phyloP scores from a whole-genome alignment of 495 filamentous ascomycete genomes.

The Niebla homalea region DNA sequence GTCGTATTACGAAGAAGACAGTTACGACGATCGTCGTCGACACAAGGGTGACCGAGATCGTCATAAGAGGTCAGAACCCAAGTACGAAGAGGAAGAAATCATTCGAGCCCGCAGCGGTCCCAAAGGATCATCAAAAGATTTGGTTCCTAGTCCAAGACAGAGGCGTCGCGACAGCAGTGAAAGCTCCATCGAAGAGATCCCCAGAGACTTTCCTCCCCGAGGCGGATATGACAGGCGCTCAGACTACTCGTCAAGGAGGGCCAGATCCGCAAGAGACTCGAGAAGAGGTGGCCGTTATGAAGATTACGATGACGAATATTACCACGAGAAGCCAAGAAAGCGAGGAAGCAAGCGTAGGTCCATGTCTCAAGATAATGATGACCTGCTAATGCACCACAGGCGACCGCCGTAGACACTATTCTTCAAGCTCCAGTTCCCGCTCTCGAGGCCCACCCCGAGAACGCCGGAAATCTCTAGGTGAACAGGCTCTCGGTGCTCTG shows the following conservation, averaged over 20 bases:
- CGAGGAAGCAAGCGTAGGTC: slow-evolving; percentile 32
- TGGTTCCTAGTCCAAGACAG: slow-evolving; percentile 27
- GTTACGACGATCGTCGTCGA: slow-evolving; percentile 9
- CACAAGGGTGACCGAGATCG: slow-evolving; percentile 6
- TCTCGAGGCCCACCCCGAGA: slow-evolving; percentile 25
- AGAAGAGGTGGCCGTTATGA: slow-evolving; percentile 10
- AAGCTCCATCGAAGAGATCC: slow-evolving; percentile 52
- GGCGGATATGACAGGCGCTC: slow-evolving; percentile 31
- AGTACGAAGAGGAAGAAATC: slow-evolving; percentile 15
- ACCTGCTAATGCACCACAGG: slow-evolving; percentile 14
- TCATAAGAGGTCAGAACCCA: slow-evolving; percentile 1
- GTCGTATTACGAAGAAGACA: slow-evolving; percentile 12
- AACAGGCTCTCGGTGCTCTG: slow-evolving; percentile 52
- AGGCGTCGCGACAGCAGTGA: slow-evolving; percentile 41
- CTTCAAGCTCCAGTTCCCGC: slow-evolving; percentile 26
- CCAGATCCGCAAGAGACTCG: slow-evolving; percentile 33
- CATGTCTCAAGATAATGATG: not conserved
- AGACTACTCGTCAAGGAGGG: slow-evolving; percentile 30
- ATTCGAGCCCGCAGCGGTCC: slow-evolving; percentile 13
- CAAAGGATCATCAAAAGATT: slow-evolving; percentile 19
- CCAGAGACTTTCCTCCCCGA: slow-evolving; percentile 50
- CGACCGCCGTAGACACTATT: slow-evolving; percentile 27
- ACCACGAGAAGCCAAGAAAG: slow-evolving; percentile 44
- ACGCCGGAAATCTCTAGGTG: slow-evolving; percentile 57
- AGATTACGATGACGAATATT: slow-evolving; percentile 32